Base-by-base conservation (phyloP, 2,329 filamentous ascomycete species). In the Sarocladium kiliense region DNA sequence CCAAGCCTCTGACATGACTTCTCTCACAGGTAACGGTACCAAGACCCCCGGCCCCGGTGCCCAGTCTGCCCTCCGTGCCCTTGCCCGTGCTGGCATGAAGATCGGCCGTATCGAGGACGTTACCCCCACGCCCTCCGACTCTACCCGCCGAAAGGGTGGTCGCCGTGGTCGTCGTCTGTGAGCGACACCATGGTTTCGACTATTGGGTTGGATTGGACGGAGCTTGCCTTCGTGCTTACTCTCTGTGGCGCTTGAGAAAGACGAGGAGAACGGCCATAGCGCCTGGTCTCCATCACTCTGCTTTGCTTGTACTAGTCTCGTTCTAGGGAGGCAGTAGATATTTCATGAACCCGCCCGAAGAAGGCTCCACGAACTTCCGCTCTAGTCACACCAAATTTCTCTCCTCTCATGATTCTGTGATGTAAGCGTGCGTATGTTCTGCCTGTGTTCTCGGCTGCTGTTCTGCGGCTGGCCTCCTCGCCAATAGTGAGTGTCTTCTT, bases 131-230 rank as follows among this genome's bases (percentile, higher is more conserved):
- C 94, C 95, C 70, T 99, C 94, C 78, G 94, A 99, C 81, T 96
- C 91, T 77, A 99, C 94, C 73, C 90, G 94, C 81, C 92, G 93
- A 84, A 99, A 99, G 91, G 94, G 94, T 84, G 94, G 94, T 97
- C 92, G 94, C 81, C 93, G 94, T 89, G 94, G 94, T 97, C 94
- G 94, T 82, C 93, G 94, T 96, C 89, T 99, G 79, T 99, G 83
- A 89, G 79, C 54, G 42, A 55, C 47, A 30, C 27, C 23, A 26
- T 39, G 34, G 44, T 41, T 34, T 36, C 42, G 55, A 34, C 37
- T 55, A 21, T 25, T 42, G 68, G 69, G 65, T 68, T 71, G 68
- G 66, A 65, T 66, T 71, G 53, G 57, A 37, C 34, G 37, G 26
- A 55, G 36, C 41, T 58, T 45, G 53, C 47, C 51, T 47, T 49